These are phyloP conservation scores for Russula abietina DNA, from an alignment of 768 basidiomycete genomes.

Conservation along the genomic window DNA sequence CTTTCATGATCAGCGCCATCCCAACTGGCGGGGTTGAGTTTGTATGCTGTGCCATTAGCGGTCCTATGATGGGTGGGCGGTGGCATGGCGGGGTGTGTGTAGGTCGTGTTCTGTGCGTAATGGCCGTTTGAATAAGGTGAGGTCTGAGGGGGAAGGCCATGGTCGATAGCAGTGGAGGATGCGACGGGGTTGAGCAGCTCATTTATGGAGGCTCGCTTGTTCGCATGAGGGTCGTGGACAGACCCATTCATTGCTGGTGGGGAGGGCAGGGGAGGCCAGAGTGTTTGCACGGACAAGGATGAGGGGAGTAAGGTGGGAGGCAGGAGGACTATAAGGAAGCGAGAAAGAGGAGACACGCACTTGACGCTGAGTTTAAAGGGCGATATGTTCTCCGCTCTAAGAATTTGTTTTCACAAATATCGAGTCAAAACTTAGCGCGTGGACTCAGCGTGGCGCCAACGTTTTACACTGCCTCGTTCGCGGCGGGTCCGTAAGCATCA, in stretches of 20 bases:
- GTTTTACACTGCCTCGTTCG: slow-evolving; percentile 14
- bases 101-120: slow-evolving; percentile 18
- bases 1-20: slow-evolving; percentile 37
- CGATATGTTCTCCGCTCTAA: slow-evolving; percentile 1
- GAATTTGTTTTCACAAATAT: neutral
- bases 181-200: slow-evolving; percentile 47
- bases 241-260: slow-evolving; percentile 34
- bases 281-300: neutral
- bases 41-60: slow-evolving; percentile 34
- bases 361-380: slow-evolving; percentile 18
- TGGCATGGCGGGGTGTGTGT: slow-evolving; percentile 23
- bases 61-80: slow-evolving; percentile 17
- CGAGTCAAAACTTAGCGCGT: slow-evolving; percentile 6
- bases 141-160: slow-evolving; percentile 29
- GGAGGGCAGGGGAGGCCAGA: neutral
- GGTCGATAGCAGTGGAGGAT: slow-evolving; percentile 29
- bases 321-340: neutral
- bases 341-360: neutral
- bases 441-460: slow-evolving; percentile 18
- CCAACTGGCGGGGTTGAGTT: slow-evolving; percentile 63
- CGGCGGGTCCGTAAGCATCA: neutral
- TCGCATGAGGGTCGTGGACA: slow-evolving; percentile 37
- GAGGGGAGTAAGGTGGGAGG: neutral
- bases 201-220: slow-evolving; percentile 47
- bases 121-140: slow-evolving; percentile 9